Conservation (phyloP, 345 rosid genomes). For the Rhodamnia argentea region DNA sequence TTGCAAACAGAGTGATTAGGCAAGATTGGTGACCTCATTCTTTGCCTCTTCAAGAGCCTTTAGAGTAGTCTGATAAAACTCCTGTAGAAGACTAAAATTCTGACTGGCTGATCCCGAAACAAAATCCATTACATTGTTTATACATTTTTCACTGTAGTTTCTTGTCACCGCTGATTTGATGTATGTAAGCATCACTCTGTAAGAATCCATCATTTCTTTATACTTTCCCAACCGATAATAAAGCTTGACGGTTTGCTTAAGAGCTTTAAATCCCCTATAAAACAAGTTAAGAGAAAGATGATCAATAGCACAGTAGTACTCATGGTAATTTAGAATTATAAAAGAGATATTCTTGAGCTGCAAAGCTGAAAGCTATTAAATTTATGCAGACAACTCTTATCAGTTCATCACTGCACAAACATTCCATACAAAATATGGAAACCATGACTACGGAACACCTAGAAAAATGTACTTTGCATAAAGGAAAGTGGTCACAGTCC, state of each 20-base stretch:
- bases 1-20: background rate
- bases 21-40: constrained; percentile 54
- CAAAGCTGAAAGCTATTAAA: background rate
- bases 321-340: background rate
- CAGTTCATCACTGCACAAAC: background rate
- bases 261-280: constrained; percentile 92
- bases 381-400: background rate
- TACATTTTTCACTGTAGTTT: constrained; percentile 95
- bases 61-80: constrained; percentile 91
- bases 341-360: background rate
- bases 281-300: background rate
- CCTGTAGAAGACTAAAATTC: constrained; percentile 75
- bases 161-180: constrained; percentile 96
- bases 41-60: constrained; percentile 99
- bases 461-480: background rate
- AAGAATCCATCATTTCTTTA: constrained; percentile 95
- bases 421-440: background rate
- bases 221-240: constrained; percentile 83
- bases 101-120: constrained; percentile 99
- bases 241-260: constrained; percentile 95
- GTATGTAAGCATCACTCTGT: constrained; percentile 87
- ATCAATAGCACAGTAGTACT: background rate
- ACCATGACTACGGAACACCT: background rate
- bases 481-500: background rate
- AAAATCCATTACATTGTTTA: constrained; percentile 97